Evolutionary conservation across 2,329 filamentous ascomycete species (phyloP).

Genomic region (Pseudogymnoascus sp.): DNA sequence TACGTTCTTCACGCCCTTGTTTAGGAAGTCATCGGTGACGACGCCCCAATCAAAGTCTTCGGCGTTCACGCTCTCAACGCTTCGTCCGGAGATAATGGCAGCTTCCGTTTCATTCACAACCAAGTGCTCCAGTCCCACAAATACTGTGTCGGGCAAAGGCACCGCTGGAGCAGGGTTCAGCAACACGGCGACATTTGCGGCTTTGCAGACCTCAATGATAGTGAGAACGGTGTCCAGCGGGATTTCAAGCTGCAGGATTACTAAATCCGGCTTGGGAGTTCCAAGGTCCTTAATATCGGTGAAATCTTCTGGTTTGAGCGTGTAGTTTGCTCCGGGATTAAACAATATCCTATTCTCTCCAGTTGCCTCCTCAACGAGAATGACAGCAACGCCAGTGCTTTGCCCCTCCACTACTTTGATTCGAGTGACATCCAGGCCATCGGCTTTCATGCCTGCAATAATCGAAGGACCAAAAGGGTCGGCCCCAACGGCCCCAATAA

Average conservation of each 20-base stretch:
- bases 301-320: constrained; percentile 35
- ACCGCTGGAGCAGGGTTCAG: constrained; percentile 80
- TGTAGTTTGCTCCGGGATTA: constrained; percentile 59
- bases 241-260: constrained; percentile 74
- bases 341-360: constrained; percentile 73
- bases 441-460: constrained; percentile 45
- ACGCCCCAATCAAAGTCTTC: constrained; percentile 34
- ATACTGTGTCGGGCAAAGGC: constrained; percentile 56
- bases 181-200: constrained; percentile 51
- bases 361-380: constrained; percentile 63
- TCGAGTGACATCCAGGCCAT: constrained; percentile 52
- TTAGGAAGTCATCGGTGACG: constrained; percentile 53
- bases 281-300: constrained; percentile 28
- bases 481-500: constrained; percentile 66
- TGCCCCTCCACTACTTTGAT: constrained; percentile 38
- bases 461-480: constrained; percentile 57
- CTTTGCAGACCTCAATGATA: constrained; percentile 44
- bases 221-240: constrained; percentile 56
- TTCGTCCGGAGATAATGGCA: constrained; percentile 53
- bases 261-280: constrained; percentile 45
- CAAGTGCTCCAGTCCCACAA: constrained; percentile 62
- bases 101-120: constrained; percentile 91
- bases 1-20: constrained; percentile 62
- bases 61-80: constrained; percentile 33
- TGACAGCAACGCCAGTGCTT: constrained; percentile 64